phyloP scores from a whole-genome alignment of 768 basidiomycete species.

The Hypholoma fasciculare region DNA sequence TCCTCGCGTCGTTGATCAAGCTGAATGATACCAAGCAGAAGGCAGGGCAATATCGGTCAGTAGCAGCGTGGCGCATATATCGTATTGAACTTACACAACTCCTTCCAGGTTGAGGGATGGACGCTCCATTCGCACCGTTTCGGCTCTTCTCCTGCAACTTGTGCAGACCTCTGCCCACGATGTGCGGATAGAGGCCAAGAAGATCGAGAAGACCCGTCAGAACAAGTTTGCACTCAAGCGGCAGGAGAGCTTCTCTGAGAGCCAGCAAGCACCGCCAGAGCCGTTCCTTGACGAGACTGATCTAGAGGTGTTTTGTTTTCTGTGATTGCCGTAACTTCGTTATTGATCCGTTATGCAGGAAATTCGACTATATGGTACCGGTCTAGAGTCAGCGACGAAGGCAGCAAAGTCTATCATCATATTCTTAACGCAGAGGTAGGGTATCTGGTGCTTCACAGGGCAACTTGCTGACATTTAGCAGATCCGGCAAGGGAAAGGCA shows the following conservation, averaged over 20 bases:
- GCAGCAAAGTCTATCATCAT: slow-evolving; percentile 83
- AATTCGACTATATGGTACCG: slow-evolving; percentile 66
- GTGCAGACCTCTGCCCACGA: slow-evolving; percentile 94
- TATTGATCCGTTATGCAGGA: slow-evolving; percentile 43
- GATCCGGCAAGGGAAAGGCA: slow-evolving; percentile 84
- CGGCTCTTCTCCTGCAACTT: slow-evolving; percentile 91
- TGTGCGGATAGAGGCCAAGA: slow-evolving; percentile 68
- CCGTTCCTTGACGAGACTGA: slow-evolving; percentile 70
- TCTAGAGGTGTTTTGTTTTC: slow-evolving; percentile 44
- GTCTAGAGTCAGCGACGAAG: slow-evolving; percentile 79
- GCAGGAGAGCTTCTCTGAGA: slow-evolving; percentile 62
- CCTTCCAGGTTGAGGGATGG: slow-evolving; percentile 81
- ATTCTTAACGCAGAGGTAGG: slow-evolving; percentile 69
- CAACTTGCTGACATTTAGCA: slow-evolving; percentile 19
- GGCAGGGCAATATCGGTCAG: slow-evolving; percentile 85
- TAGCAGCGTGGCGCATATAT: slow-evolving; percentile 1
- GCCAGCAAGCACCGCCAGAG: slow-evolving; percentile 33
- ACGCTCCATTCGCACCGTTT: slow-evolving; percentile 88
- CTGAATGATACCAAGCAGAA: slow-evolving; percentile 88
- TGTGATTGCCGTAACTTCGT: not conserved
- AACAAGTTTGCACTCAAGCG: slow-evolving; percentile 59
- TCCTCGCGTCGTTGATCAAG: slow-evolving; percentile 86
- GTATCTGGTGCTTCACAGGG: not conserved
- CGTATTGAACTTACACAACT: not conserved
- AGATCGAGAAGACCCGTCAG: slow-evolving; percentile 61